Percentiles rank a stretch among this genome's conserved stretches.
Conservation (phyloP, 306 rosid genomes). For the Medicago lupulina region DNA sequence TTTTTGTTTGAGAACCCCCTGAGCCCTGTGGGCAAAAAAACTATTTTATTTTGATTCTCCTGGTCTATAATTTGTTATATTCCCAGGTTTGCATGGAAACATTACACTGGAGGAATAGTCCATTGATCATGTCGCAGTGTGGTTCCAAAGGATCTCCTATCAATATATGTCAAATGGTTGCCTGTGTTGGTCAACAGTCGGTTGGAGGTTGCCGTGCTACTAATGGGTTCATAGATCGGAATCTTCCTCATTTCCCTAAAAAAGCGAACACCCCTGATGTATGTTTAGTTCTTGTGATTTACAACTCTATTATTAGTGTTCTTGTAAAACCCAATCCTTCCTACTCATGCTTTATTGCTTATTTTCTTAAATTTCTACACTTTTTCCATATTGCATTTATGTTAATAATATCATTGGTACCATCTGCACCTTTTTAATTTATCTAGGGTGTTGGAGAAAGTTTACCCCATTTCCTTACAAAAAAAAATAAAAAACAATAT, state of each 20-base stretch:
- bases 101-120: constrained; percentile 96
- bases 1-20: constrained; percentile 28
- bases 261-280: constrained; percentile 80
- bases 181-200: constrained; percentile 94
- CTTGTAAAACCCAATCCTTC: neutral
- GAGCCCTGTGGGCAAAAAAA: neutral
- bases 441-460: too few species aligned
- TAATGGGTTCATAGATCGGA: constrained; percentile 90
- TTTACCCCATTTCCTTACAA: too few species aligned
- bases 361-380: constrained; percentile 10
- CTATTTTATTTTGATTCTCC: constrained; percentile 21
- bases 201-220: constrained; percentile 97
- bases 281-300: constrained; percentile 48
- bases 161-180: constrained; percentile 95
- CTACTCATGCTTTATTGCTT: constrained; percentile 10
- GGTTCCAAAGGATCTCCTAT: constrained; percentile 97
- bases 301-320: constrained; percentile 29
- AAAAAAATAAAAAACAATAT: neutral
- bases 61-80: constrained; percentile 26
- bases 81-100: constrained; percentile 82
- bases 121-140: constrained; percentile 98
- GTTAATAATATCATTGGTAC: constrained; percentile 19
- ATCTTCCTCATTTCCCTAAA: constrained; percentile 94
- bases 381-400: constrained; percentile 17
- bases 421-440: too few species aligned